Evolutionary conservation across 2,329 filamentous ascomycete species (phyloP).

Genomic region (Alternaria gansuensis): DNA sequence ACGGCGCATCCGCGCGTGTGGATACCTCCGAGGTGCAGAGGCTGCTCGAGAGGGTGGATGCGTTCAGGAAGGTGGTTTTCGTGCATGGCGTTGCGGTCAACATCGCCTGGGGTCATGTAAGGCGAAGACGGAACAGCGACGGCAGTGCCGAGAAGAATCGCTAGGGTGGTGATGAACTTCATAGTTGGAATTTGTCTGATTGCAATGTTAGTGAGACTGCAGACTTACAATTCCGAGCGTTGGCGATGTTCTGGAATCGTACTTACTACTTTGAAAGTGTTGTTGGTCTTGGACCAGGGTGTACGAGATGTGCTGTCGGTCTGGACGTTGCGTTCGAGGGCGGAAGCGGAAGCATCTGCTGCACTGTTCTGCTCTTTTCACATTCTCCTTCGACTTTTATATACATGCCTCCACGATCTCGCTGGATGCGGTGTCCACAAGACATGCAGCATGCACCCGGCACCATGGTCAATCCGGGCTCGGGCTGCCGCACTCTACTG

Average conservation of each 20-base stretch:
- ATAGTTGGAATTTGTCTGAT: neutral
- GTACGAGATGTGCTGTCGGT: neutral
- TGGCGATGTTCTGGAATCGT: neutral
- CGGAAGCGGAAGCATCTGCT: neutral
- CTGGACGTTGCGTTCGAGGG: neutral
- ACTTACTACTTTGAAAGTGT: neutral
- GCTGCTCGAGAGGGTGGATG: neutral
- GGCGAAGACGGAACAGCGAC: neutral
- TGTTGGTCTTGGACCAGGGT: no score
- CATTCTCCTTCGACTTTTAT: neutral
- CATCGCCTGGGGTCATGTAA: no score
- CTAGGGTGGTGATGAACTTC: constrained; percentile 11
- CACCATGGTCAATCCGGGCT: no score
- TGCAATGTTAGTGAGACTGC: no score
- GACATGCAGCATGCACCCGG: neutral
- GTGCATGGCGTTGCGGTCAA: no score
- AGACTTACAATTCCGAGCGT: neutral
- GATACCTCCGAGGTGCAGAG: neutral
- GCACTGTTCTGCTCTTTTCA: neutral
- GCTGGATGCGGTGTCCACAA: accelerated
- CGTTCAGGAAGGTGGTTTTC: neutral
- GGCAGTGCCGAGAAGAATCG: neutral
- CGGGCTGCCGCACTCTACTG: neutral
- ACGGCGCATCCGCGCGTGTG: neutral
- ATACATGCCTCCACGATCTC: neutral